Base-by-base conservation (phyloP, 2,329 filamentous ascomycete genomes). In the Colletotrichum cereale region DNA sequence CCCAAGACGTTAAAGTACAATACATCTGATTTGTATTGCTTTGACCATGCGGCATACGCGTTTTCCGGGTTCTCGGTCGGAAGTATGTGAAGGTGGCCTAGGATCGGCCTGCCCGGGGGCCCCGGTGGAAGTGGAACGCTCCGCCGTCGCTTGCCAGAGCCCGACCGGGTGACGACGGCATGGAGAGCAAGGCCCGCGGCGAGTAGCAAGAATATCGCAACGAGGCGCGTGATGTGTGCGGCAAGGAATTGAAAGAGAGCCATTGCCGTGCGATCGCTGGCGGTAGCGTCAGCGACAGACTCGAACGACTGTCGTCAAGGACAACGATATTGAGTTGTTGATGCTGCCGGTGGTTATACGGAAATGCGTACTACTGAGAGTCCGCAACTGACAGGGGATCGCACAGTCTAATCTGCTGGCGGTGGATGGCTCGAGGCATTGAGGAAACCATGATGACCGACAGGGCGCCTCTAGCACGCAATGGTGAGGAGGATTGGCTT, bases 11-110 rank as follows among this genome's bases (percentile, higher is more conserved):
- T 75, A 29, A 79, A 73, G 55, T 78, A 75, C 16, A 80, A 76
- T 2, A 80, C 67, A 62, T 80, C 79, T 11, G 78, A 80, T 1
- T 89, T 79, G 92, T 92, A 80, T 92, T 80, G 70, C 16, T 76
- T 70, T 1, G 76, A 77, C 77, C 77, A 79, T 48, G 70, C 66
- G 70, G 78, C 77, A 65, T 79, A 81, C 6, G 75, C 74, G 56
- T 77, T 76, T 40, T 80, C 79, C 4, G 80, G 78, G 55, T 77
- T 78, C 62, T 78, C 74, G 3, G 75, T 74, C 0, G 80, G 86
- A 14, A 84, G 79, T 65, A 88, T 79, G 4, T 83, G 81, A 7
- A 80, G 74, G 62, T 84, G 85, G 5, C 86, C 86, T 7, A 84
- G 76, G 18, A 87, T 75, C 1, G 82, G 81, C 40, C 82, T 80